Conservation (phyloP, 2,329 filamentous ascomycete genomes). For the Ambrosiella xylebori region DNA sequence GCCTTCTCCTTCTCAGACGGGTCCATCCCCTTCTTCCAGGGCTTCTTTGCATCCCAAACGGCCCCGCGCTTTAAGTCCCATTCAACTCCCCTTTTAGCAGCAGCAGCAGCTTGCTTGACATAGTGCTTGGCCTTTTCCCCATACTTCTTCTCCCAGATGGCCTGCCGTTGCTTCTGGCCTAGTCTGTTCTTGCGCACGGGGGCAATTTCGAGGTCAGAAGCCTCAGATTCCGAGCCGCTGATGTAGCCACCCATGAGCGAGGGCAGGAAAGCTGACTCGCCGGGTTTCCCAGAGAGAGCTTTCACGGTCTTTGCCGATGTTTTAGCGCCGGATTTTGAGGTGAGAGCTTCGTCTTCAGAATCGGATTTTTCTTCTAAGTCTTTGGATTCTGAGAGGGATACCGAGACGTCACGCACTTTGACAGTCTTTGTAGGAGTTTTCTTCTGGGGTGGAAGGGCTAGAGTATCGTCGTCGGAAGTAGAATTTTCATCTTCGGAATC, state of each 20-base stretch:
- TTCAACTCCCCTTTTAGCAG: slow-evolving; percentile 25
- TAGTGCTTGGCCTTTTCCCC: slow-evolving; percentile 54
- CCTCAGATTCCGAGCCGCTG: slow-evolving; percentile 50
- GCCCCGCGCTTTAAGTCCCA: slow-evolving; percentile 43
- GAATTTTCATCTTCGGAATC: slow-evolving; percentile 25
- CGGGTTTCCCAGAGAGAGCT: slow-evolving; percentile 9
- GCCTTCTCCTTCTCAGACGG: slow-evolving; percentile 16
- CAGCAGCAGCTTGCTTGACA: slow-evolving; percentile 19
- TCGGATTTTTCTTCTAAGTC: not conserved
- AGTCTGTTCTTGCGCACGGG: slow-evolving; percentile 52
- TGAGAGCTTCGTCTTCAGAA: slow-evolving; percentile 12
- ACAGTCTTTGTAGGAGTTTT: slow-evolving; percentile 12
- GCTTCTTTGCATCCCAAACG: slow-evolving; percentile 27
- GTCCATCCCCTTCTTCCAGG: slow-evolving; percentile 36
- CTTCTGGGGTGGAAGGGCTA: slow-evolving; percentile 9
- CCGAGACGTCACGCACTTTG: slow-evolving; percentile 23
- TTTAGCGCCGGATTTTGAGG: slow-evolving; percentile 11
- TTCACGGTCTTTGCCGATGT: slow-evolving; percentile 15
- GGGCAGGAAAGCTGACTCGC: slow-evolving; percentile 49
- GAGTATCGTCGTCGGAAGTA: slow-evolving; percentile 19
- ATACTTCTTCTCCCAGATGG: slow-evolving; percentile 68
- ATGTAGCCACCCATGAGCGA: slow-evolving; percentile 66
- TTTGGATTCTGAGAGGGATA: slow-evolving; percentile 14
- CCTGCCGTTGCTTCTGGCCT: slow-evolving; percentile 61
- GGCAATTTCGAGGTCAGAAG: slow-evolving; percentile 48